A percentile compares a stretch with the other conserved stretches of the same genome.
Evolutionary conservation across 2,329 filamentous ascomycete species (phyloP).

Genomic region (Ophiostoma sp.): DNA sequence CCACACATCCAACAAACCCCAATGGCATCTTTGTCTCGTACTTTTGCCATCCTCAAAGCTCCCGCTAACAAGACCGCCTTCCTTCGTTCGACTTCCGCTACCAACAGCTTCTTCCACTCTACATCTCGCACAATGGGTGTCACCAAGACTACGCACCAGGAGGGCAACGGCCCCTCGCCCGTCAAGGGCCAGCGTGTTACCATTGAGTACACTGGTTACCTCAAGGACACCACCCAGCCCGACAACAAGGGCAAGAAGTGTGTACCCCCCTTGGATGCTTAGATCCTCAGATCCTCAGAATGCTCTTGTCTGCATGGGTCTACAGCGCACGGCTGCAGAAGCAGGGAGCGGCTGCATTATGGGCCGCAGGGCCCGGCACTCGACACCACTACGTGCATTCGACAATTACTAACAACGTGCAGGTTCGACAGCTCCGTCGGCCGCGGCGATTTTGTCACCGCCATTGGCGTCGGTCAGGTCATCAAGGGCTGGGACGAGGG

Average conservation of each 20-base stretch:
- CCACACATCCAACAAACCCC: neutral
- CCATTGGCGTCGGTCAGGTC: conserved; percentile 77
- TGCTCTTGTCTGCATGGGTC: neutral
- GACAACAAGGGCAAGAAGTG: conserved; percentile 68
- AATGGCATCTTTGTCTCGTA: conserved; percentile 21
- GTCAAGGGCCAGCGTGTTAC: conserved; percentile 64
- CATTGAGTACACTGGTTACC: conserved; percentile 88
- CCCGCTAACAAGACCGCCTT: conserved; percentile 20
- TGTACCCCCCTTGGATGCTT: conserved; percentile 31
- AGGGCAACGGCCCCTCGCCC: conserved; percentile 61
- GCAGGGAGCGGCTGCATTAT: neutral
- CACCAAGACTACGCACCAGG: conserved; percentile 56
- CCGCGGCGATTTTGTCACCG: conserved; percentile 67
- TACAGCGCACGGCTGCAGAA: neutral
- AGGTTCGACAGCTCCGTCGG: conserved; percentile 83
- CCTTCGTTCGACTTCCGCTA: conserved; percentile 11
- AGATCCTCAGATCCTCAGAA: neutral
- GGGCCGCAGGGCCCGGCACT: neutral
- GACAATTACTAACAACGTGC: conserved; percentile 24
- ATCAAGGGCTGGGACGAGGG: conserved; percentile 89
- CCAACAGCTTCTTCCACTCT: conserved; percentile 22
- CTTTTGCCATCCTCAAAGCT: conserved; percentile 19
- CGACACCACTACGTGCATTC: too few species aligned
- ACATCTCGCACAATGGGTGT: conserved; percentile 59
- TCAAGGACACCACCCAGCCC: conserved; percentile 61